These are phyloP conservation scores for Kitagawia praeruptora DNA, from an alignment of 129 eudicot species.

Conservation along the genomic window DNA sequence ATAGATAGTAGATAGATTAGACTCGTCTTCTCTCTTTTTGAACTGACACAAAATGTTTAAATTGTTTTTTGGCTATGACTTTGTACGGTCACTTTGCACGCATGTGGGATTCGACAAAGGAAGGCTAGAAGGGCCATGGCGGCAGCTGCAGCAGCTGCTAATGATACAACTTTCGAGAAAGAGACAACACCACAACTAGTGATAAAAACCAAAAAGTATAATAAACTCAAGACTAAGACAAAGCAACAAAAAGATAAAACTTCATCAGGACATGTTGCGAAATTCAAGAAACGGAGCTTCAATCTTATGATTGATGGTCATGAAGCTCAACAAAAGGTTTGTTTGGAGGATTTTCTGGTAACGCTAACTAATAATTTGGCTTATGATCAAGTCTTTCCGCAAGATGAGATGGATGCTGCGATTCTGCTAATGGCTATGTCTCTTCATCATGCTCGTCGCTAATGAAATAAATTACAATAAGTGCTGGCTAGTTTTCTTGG, in stretches of 20 bases:
- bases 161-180: constrained; percentile 16
- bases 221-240: constrained; percentile 19
- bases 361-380: background rate
- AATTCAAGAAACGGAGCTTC: constrained; percentile 3
- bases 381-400: constrained; percentile 13
- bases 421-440: constrained; percentile 80
- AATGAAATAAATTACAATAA: background rate
- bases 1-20: too few species aligned
- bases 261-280: background rate
- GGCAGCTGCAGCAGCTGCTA: constrained; percentile 23
- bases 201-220: constrained; percentile 17
- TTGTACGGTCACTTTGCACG: constrained; percentile 68
- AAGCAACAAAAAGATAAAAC: constrained; percentile 15
- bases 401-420: constrained; percentile 88
- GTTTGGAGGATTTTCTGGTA: background rate
- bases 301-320: background rate
- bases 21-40: background rate
- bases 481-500: background rate
- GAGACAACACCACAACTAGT: constrained; percentile 21
- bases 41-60: background rate
- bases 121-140: constrained; percentile 80
- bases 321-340: background rate
- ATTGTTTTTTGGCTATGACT: background rate
- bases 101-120: constrained; percentile 87
- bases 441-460: constrained; percentile 23